Evolutionary conservation across 2,329 filamentous ascomycete species (phyloP), one percentile per base, ranked within the genome.

Genomic region (Stemphylium beticola): DNA sequence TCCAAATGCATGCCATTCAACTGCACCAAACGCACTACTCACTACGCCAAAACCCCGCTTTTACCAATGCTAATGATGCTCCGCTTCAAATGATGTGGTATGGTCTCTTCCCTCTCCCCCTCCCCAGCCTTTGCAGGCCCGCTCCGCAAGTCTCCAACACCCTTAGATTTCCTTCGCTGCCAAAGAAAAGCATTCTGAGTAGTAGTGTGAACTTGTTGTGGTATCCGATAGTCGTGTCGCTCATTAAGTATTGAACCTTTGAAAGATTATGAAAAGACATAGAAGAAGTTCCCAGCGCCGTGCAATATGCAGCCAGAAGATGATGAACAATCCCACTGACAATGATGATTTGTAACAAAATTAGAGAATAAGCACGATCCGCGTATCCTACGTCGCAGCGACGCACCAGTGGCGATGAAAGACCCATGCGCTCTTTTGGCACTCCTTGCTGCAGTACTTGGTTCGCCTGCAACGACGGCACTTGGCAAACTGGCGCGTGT

Each of bases 391-490:
- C 50, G 83, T 83, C 14, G 90, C 90, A 55, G 89, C 88, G 54
- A 95, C 89, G 75, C 95, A 99, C 95, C 95, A 99, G 78, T 98
- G 96, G 57, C 95, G 88, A 75, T 99, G 95, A 77, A 92, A 98
- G 24, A 95, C 92, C 95, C 95, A 99, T 9, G 95, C 96, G 67
- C 91, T 96, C 82, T 98, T 98, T 79, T 99, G 95, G 78, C 95
- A 99, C 77, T 99, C 95, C 78, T 99, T 99, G 84, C 93, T 97
- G 87, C 95, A 99, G 80, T 97, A 97, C 77, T 99, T 99, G 58
- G 95, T 99, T 62, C 95, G 87, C 66, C 95, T 87, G 79, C 95
- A 99, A 62, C 95, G 88, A 63, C 95, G 88, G 79, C 95, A 99
- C 79, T 99, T 99, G 65, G 95, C 95, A 76, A 99, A 99, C 74